phyloP scores from a whole-genome alignment of 805 yeast species.

The Ogataea paraovalis region DNA sequence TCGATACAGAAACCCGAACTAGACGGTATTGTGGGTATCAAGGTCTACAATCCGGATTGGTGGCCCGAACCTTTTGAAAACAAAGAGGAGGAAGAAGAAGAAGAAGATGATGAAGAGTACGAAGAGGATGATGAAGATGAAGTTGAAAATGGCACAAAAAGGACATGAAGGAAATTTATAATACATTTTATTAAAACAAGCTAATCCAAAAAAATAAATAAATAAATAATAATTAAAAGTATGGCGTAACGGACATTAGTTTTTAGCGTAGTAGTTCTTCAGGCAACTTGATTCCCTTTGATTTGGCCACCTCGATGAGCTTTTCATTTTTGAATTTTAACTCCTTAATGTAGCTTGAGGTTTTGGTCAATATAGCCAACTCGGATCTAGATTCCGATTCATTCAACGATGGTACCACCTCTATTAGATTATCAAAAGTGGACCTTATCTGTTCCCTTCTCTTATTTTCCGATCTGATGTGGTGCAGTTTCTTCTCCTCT shows the following conservation, averaged over 20 bases:
- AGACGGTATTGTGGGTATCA: constrained; percentile 36
- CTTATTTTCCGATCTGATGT: constrained; percentile 63
- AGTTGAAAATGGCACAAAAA: background rate
- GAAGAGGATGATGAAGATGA: constrained; percentile 1
- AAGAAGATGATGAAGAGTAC: constrained; percentile 4
- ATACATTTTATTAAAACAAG: background rate
- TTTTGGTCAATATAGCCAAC: constrained; percentile 62
- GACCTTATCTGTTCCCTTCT: constrained; percentile 80
- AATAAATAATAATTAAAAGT: background rate
- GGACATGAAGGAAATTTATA: background rate
- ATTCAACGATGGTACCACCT: constrained; percentile 67
- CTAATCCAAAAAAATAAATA: background rate
- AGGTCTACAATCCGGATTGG: constrained; percentile 66
- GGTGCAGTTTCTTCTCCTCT: constrained; percentile 34
- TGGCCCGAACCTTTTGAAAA: constrained; percentile 51
- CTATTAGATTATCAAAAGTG: constrained; percentile 73
- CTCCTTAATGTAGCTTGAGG: constrained; percentile 45
- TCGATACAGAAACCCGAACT: constrained; percentile 17
- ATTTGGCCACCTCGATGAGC: constrained; percentile 39
- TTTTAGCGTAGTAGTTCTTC: constrained; percentile 25
- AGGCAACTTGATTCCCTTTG: constrained; percentile 37
- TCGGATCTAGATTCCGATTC: constrained; percentile 78
- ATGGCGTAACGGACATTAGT: background rate
- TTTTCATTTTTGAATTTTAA: constrained; percentile 47
- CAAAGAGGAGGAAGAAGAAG: constrained; percentile 12